A percentile compares a stretch with the other conserved stretches of the same genome.
These are phyloP conservation scores for Hirschioporus abietinus DNA, from an alignment of 768 basidiomycete genomes.

Conservation along the genomic window DNA sequence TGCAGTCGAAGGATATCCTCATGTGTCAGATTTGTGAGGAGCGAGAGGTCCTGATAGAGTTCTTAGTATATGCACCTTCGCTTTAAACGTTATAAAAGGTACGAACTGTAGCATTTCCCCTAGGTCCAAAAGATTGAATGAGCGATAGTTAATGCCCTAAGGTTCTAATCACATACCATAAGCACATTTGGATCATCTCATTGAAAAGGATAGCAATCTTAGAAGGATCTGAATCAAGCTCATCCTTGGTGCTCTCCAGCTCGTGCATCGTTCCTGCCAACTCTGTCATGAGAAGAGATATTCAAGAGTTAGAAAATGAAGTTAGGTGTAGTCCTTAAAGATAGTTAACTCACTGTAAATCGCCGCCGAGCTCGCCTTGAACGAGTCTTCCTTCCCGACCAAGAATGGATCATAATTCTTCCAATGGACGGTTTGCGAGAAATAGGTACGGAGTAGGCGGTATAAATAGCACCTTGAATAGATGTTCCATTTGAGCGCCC, in stretches of 20 bases:
- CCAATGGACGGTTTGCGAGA: conserved; percentile 68
- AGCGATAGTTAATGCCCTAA: background rate
- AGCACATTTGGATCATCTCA: conserved; percentile 87
- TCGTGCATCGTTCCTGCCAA: conserved; percentile 71
- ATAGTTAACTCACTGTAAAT: conserved; percentile 58
- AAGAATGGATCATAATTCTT: conserved; percentile 77
- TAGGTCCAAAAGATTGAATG: conserved; percentile 21
- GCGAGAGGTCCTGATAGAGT: conserved; percentile 73
- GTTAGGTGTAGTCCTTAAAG: background rate
- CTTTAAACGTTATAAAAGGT: background rate
- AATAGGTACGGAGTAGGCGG: conserved; percentile 71
- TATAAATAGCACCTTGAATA: conserved; percentile 33
- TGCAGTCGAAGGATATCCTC: conserved; percentile 83
- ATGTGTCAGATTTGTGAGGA: conserved; percentile 79
- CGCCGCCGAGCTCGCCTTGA: conserved; percentile 70
- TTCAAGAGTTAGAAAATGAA: background rate
- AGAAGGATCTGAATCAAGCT: conserved; percentile 39
- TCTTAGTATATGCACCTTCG: conserved; percentile 4
- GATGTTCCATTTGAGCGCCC: conserved; percentile 31
- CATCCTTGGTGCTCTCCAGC: conserved; percentile 45
- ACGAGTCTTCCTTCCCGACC: conserved; percentile 72
- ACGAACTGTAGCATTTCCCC: conserved; percentile 91
- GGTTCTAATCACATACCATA: conserved; percentile 47
- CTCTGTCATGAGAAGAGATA: conserved; percentile 35
- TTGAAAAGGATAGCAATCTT: conserved; percentile 64